These are phyloP conservation scores for Starmerella bombi DNA, from an alignment of 805 yeast species.

Conservation along the genomic window DNA sequence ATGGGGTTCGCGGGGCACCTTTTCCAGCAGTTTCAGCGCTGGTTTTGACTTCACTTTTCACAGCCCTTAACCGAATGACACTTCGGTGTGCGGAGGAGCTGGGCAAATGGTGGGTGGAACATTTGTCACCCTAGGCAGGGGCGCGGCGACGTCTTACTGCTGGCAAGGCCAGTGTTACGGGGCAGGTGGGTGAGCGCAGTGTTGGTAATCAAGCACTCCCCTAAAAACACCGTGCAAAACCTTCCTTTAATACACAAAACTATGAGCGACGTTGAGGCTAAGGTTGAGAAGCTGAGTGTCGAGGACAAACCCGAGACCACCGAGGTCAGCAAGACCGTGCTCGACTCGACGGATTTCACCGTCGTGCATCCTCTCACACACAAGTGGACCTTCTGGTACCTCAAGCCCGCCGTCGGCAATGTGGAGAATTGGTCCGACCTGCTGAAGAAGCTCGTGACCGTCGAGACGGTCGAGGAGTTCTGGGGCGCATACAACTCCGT, in stretches of 20 bases:
- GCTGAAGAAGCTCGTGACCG: slow-evolving; percentile 82
- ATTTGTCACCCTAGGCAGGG: too few species aligned
- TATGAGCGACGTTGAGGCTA: slow-evolving; percentile 13
- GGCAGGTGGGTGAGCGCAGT: too few species aligned
- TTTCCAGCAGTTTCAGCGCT: too few species aligned
- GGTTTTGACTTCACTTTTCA: too few species aligned
- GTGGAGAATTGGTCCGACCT: slow-evolving; percentile 84
- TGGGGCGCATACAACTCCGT: slow-evolving; percentile 95
- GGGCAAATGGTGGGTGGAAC: too few species aligned
- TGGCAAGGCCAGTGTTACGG: too few species aligned
- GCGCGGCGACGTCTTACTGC: too few species aligned
- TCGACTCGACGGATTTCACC: slow-evolving; percentile 44
- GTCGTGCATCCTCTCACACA: slow-evolving; percentile 81
- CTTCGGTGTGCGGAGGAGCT: too few species aligned
- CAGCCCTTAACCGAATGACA: background rate
- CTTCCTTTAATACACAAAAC: background rate
- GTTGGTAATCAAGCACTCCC: slow-evolving; percentile 1
- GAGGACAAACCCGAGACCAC: slow-evolving; percentile 21
- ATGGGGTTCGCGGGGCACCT: too few species aligned
- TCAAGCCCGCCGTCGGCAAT: slow-evolving; percentile 69
- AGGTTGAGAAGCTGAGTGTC: slow-evolving; percentile 20
- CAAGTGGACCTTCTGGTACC: slow-evolving; percentile 95
- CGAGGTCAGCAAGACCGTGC: slow-evolving; percentile 35
- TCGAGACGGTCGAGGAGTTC: slow-evolving; percentile 92
- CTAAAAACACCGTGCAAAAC: background rate